Evolutionary conservation across 495 filamentous ascomycete species (phyloP).

Genomic region (Neurospora discreta): DNA sequence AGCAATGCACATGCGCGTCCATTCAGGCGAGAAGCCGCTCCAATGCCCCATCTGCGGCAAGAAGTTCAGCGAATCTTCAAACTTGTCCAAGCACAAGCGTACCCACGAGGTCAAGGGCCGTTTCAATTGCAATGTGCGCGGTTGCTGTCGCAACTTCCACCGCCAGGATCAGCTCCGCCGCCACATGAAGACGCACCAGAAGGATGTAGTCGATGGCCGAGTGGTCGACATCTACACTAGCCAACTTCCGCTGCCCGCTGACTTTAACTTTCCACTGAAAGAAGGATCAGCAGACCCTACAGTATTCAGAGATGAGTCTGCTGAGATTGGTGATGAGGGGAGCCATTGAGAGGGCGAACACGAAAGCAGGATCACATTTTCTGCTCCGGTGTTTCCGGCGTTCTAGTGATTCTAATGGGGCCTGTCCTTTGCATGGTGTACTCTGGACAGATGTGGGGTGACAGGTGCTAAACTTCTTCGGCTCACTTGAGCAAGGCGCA

Average conservation of each 20-base stretch:
- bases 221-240: not conserved
- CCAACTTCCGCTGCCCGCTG: not conserved
- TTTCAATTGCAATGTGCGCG: slow-evolving; percentile 33
- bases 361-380: not conserved
- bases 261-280: not conserved
- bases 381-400: not conserved
- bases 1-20: slow-evolving; percentile 49
- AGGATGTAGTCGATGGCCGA: slow-evolving; percentile 7
- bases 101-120: slow-evolving; percentile 40
- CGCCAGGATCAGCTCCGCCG: slow-evolving; percentile 43
- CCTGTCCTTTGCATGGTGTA: not conserved
- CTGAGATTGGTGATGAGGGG: not conserved
- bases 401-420: not conserved
- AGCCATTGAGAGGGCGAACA: not conserved
- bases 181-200: slow-evolving; percentile 30
- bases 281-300: not conserved
- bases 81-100: slow-evolving; percentile 42
- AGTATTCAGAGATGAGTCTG: not conserved
- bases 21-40: slow-evolving; percentile 41
- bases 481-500: not conserved
- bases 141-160: slow-evolving; percentile 44
- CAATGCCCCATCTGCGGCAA: slow-evolving; percentile 37
- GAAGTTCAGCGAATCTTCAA: slow-evolving; percentile 44
- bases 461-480: not conserved
- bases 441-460: not conserved